These are phyloP conservation scores for Syzygium grande DNA, from an alignment of 345 rosid species.

Conservation along the genomic window DNA sequence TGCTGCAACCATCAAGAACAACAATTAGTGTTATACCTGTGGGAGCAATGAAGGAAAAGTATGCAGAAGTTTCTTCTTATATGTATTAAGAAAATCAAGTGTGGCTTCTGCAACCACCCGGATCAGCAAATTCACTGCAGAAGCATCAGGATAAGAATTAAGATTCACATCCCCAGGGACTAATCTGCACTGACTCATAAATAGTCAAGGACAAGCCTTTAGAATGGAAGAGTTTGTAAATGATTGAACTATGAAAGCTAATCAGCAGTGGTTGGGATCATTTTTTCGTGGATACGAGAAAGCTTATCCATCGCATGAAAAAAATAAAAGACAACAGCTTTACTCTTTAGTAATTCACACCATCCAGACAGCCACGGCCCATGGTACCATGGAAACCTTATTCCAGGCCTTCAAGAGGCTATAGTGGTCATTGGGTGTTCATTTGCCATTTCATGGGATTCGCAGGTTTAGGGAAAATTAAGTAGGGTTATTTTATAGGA, in stretches of 20 bases:
- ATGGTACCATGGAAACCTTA: neutral
- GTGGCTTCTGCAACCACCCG: conserved; percentile 84
- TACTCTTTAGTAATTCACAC: neutral
- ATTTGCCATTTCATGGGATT: neutral
- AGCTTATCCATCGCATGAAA: neutral
- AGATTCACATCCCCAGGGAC: neutral
- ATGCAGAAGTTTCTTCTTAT: conserved; percentile 55
- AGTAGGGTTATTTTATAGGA: neutral
- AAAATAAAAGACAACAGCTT: neutral
- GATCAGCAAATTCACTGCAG: conserved; percentile 91
- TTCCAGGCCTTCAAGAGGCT: neutral
- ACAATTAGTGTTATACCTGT: conserved; percentile 38
- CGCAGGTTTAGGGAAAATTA: neutral
- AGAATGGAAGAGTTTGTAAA: neutral
- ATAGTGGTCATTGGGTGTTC: neutral
- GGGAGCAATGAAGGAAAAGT: conserved; percentile 75
- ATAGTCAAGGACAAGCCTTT: neutral
- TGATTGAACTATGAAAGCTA: neutral
- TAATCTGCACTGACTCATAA: neutral
- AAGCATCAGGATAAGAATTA: conserved; percentile 9
- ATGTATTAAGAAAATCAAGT: conserved; percentile 63
- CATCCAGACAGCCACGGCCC: neutral
- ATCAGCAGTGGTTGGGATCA: neutral
- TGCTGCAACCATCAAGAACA: neutral
- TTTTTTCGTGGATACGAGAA: neutral